Conservation (phyloP, 2,329 filamentous ascomycete species). For the Pseudogymnoascus sp. region DNA sequence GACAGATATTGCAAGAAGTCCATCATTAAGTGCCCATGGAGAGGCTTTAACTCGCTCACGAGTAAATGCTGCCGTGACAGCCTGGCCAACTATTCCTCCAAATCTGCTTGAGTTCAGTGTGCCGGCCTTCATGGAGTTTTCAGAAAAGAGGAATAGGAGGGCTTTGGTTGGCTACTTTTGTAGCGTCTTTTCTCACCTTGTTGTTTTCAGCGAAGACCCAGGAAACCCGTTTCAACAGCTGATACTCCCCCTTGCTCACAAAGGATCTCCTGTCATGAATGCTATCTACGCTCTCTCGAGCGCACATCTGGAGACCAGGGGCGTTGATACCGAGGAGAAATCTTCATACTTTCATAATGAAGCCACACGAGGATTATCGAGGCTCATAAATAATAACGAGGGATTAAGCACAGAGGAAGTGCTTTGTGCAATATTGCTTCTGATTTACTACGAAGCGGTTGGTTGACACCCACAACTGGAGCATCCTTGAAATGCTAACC, state of each 20-base stretch:
- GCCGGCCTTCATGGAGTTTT: conserved; percentile 50
- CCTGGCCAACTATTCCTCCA: not conserved
- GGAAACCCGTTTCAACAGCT: conserved; percentile 57
- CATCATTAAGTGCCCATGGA: not conserved
- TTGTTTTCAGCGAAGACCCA: conserved; percentile 54
- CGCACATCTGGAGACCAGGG: conserved; percentile 68
- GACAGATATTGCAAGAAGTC: not conserved
- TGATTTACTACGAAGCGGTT: conserved; percentile 58
- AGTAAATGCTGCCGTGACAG: not conserved
- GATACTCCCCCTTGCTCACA: conserved; percentile 50
- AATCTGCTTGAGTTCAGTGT: conserved; percentile 41
- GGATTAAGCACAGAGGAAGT: conserved; percentile 48
- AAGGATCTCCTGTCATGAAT: conserved; percentile 59
- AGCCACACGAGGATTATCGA: conserved; percentile 49
- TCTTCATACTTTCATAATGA: conserved; percentile 52
- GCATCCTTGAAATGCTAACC: conserved; percentile 12
- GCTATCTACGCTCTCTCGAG: conserved; percentile 78
- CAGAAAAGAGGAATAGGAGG: conserved; percentile 44
- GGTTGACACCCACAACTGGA: conserved; percentile 21
- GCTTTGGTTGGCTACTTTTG: conserved; percentile 54
- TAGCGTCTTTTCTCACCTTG: conserved; percentile 56
- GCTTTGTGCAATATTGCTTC: conserved; percentile 51
- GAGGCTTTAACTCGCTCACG: conserved; percentile 18
- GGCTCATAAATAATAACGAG: conserved; percentile 46
- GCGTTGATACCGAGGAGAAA: conserved; percentile 43